phyloP scores from a whole-genome alignment of 495 filamentous ascomycete genomes.

The Friedmanniomyces endolithicus region DNA sequence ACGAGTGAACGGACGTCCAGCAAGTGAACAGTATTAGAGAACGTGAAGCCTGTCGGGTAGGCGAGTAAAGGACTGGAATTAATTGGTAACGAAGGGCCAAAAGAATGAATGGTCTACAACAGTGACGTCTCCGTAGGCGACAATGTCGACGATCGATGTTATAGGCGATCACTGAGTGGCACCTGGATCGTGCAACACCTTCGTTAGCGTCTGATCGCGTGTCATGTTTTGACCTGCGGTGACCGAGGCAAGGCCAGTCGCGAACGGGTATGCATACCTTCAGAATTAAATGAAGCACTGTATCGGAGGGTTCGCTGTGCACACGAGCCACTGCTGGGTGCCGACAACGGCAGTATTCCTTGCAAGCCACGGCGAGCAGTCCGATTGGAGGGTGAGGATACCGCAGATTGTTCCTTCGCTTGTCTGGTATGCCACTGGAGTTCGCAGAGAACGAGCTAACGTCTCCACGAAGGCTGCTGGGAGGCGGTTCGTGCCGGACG shows the following conservation, averaged over 20 bases:
- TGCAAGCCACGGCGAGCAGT: slow-evolving; percentile 20
- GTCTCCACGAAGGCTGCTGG: slow-evolving; percentile 25
- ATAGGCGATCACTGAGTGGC: slow-evolving; percentile 17
- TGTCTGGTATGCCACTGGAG: slow-evolving; percentile 14
- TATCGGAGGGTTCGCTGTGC: slow-evolving; percentile 4
- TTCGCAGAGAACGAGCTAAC: slow-evolving; percentile 34
- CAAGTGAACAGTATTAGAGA: slow-evolving; percentile 36
- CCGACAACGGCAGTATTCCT: slow-evolving; percentile 12
- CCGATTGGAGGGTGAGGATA: slow-evolving; percentile 20
- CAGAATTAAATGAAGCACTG: slow-evolving; percentile 22
- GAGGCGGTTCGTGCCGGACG: slow-evolving; percentile 6
- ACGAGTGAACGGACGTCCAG: slow-evolving; percentile 25
- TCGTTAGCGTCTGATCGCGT: slow-evolving; percentile 11
- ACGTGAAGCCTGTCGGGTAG: slow-evolving; percentile 44
- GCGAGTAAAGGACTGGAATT: slow-evolving; percentile 45
- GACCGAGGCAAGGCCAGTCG: slow-evolving; percentile 5
- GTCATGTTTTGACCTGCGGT: slow-evolving; percentile 11
- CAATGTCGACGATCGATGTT: slow-evolving; percentile 13
- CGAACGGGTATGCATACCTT: slow-evolving; percentile 20
- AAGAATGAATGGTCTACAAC: slow-evolving; percentile 26
- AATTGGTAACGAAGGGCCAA: slow-evolving; percentile 37
- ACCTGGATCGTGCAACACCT: not conserved
- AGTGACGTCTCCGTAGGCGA: slow-evolving; percentile 5
- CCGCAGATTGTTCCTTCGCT: slow-evolving; percentile 13
- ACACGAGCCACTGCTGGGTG: not conserved